Percentiles rank a stretch among this genome's conserved stretches.
phyloP scores from a whole-genome alignment of 805 yeast genomes.

The Saturnispora quitensis region DNA sequence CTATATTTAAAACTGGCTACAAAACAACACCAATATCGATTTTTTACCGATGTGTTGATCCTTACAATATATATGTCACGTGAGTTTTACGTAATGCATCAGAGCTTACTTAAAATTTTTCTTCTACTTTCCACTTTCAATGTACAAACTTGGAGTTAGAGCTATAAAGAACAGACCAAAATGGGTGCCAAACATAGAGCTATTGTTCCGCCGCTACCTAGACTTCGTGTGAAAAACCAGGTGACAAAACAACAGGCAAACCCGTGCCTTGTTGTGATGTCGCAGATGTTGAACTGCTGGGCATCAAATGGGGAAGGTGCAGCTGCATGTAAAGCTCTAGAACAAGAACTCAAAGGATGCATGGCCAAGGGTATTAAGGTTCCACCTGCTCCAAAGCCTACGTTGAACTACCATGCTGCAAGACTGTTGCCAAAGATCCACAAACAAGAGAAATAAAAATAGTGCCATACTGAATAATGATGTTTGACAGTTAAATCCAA shows the following conservation, averaged over 20 bases:
- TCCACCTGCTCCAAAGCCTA: conserved; percentile 33
- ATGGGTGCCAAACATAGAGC: conserved; percentile 16
- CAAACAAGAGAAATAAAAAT: conserved; percentile 21
- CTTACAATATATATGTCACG: not conserved
- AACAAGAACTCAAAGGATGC: conserved; percentile 63
- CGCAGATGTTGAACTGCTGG: conserved; percentile 88
- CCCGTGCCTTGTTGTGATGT: conserved; percentile 74
- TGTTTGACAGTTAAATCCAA: no score
- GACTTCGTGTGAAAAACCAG: conserved; percentile 61
- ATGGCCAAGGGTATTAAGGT: conserved; percentile 38
- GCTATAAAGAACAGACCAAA: not conserved
- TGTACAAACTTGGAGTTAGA: not conserved
- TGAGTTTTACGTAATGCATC: not conserved
- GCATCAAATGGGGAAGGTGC: conserved; percentile 88
- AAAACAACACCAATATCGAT: not conserved
- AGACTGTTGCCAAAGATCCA: conserved; percentile 49
- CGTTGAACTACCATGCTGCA: conserved; percentile 47
- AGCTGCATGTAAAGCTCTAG: conserved; percentile 53
- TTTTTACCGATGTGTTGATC: not conserved
- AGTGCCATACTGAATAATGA: no score
- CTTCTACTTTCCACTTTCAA: not conserved
- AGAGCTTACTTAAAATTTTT: not conserved
- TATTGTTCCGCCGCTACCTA: conserved; percentile 61
- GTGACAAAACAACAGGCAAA: conserved; percentile 48
- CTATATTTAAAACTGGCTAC: not conserved